Conservation (phyloP, 1,139 yeast species). For the Suhomyces choctaworum region DNA sequence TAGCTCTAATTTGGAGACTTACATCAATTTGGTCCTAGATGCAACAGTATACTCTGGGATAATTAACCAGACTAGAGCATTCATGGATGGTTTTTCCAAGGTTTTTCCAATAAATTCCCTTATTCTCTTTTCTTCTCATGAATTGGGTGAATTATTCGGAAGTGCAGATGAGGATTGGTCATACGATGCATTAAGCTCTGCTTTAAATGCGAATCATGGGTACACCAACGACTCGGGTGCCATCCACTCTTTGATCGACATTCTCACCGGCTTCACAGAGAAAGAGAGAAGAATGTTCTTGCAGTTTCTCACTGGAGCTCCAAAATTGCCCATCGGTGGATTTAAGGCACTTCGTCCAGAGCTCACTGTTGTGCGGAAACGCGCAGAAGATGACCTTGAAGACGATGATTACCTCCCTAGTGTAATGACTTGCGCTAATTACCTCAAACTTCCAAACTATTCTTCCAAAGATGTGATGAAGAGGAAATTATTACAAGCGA, state of each 20-base stretch:
- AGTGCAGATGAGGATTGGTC: constrained; percentile 90
- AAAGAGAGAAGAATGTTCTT: constrained; percentile 69
- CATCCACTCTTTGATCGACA: constrained; percentile 57
- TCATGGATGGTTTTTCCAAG: constrained; percentile 77
- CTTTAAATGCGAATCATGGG: constrained; percentile 89
- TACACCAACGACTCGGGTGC: constrained; percentile 70
- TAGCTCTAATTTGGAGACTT: constrained; percentile 55
- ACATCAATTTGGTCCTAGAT: constrained; percentile 60
- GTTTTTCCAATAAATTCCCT: constrained; percentile 82
- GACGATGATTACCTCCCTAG: constrained; percentile 92
- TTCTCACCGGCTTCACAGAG: constrained; percentile 54
- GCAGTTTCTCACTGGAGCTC: constrained; percentile 92
- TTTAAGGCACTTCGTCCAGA: constrained; percentile 80
- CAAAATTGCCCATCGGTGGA: constrained; percentile 92
- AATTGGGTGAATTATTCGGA: constrained; percentile 63
- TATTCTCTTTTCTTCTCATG: constrained; percentile 69
- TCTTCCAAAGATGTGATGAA: constrained; percentile 61
- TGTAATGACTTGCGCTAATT: constrained; percentile 98
- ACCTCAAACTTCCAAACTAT: constrained; percentile 85
- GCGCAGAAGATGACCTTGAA: constrained; percentile 60
- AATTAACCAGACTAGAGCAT: constrained; percentile 61
- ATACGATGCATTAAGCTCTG: constrained; percentile 52
- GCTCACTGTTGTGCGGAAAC: constrained; percentile 83
- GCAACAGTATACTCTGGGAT: constrained; percentile 67
- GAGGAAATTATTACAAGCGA: constrained; percentile 63